Evolutionary conservation across 139 green algal genomes (phyloP).

Genomic region (Pseudopediastrum boryanum): DNA sequence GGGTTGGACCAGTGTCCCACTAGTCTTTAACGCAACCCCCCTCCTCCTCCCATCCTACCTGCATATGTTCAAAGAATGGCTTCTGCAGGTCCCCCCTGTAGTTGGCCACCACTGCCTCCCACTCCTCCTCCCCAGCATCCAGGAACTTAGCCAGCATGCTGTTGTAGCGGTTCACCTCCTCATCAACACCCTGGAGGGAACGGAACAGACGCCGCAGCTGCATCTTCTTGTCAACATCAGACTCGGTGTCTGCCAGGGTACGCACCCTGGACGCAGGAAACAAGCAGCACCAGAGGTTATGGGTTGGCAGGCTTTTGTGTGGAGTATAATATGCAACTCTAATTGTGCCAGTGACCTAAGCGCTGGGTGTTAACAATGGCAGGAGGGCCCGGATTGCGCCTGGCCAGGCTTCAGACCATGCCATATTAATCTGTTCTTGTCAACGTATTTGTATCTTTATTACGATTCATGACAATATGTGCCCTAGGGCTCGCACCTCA

Average conservation of each 20-base stretch:
- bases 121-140: constrained; percentile 59
- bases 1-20: too few relatives aligned
- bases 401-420: too few relatives aligned
- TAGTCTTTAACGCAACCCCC: not conserved
- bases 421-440: too few relatives aligned
- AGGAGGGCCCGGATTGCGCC: too few relatives aligned
- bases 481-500: too few relatives aligned
- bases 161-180: constrained; percentile 58
- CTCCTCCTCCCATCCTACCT: constrained; percentile 14
- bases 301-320: too few relatives aligned
- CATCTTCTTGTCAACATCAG: constrained; percentile 65
- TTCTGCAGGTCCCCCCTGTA: constrained; percentile 56
- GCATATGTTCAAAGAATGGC: constrained; percentile 66
- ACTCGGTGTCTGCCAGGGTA: constrained; percentile 49
- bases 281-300: not conserved
- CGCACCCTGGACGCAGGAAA: constrained; percentile 47
- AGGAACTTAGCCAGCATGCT: constrained; percentile 51
- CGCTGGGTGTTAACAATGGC: too few relatives aligned
- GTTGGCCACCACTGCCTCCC: constrained; percentile 56
- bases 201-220: constrained; percentile 50
- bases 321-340: too few relatives aligned
- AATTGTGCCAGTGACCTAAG: too few relatives aligned
- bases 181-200: constrained; percentile 54
- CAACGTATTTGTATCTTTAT: too few relatives aligned
- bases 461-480: too few relatives aligned